Conservation (phyloP, 176 grass and related monocot genomes). For the Cymbopogon citratus region DNA sequence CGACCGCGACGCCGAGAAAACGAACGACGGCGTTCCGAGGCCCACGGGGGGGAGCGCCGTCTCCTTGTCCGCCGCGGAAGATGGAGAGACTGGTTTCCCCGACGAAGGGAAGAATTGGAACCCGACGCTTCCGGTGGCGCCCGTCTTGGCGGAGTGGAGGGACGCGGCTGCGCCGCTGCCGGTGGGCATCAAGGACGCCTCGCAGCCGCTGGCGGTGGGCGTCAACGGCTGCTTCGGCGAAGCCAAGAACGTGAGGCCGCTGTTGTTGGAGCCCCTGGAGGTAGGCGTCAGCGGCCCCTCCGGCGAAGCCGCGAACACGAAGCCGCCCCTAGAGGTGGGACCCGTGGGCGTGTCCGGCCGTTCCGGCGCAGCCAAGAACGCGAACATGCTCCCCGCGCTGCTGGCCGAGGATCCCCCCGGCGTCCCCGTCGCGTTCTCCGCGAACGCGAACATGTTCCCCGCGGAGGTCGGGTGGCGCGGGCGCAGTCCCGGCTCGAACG, state of each 20-base stretch:
- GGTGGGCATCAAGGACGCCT: neutral
- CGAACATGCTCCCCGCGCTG: neutral
- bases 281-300: neutral
- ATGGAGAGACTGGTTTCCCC: neutral
- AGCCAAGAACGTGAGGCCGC: neutral
- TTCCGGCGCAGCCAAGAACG: too few species aligned
- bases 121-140: neutral
- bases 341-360: neutral
- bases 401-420: neutral
- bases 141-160: neutral
- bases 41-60: neutral
- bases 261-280: neutral
- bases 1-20: neutral
- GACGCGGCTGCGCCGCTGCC: neutral
- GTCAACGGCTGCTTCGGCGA: neutral
- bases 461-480: neutral
- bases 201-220: neutral
- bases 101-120: neutral
- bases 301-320: too few species aligned
- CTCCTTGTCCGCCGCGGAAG: neutral
- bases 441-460: slow-evolving; percentile 6
- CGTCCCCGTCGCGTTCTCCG: neutral
- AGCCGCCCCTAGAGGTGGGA: neutral
- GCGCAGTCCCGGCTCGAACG: neutral
- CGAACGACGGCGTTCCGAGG: neutral